Percentiles rank a stretch among this genome's conserved stretches.
Conservation (phyloP, 1,284 basidiomycete genomes). For the Apiotrichum laibachii region DNA sequence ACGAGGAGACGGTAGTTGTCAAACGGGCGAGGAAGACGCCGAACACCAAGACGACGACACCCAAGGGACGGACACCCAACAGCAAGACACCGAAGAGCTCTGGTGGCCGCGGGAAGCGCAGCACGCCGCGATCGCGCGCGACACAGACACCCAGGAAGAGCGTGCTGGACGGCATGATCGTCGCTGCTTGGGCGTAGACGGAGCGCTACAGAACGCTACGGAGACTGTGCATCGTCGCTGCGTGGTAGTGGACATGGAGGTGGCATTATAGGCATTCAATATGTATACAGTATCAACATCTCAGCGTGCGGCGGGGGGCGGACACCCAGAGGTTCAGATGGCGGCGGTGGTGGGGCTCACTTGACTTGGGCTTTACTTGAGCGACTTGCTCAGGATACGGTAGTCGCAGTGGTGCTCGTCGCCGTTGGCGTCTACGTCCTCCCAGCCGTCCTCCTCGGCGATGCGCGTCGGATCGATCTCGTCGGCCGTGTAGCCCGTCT, state of each 20-base stretch:
- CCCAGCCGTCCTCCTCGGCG: slow-evolving; percentile 28
- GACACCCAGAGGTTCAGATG: no score
- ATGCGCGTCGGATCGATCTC: slow-evolving; percentile 48
- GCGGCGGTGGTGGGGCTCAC: no score
- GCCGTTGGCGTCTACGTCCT: slow-evolving; percentile 21
- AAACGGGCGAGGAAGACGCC: neutral
- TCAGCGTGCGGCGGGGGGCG: no score
- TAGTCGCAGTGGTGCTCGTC: slow-evolving; percentile 24
- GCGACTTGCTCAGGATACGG: slow-evolving; percentile 33
- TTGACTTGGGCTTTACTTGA: slow-evolving; percentile 15
- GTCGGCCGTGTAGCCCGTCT: slow-evolving; percentile 40
- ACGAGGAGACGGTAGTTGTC: neutral
- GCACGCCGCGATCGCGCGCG: neutral
- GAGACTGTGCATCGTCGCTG: neutral
- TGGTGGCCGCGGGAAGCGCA: neutral
- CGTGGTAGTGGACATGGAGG: neutral
- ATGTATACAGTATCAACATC: neutral
- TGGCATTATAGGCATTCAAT: neutral
- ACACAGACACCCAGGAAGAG: neutral
- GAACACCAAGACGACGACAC: neutral
- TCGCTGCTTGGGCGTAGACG: slow-evolving; percentile 1
- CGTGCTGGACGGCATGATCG: slow-evolving; percentile 1
- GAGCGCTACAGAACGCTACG: no score
- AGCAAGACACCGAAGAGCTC: neutral
- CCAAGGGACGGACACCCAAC: neutral